Evolutionary conservation across 192 early-diverging fungal genomes (phyloP), one percentile per base, ranked within the genome.

Genomic region (Coemansia asiatica): DNA sequence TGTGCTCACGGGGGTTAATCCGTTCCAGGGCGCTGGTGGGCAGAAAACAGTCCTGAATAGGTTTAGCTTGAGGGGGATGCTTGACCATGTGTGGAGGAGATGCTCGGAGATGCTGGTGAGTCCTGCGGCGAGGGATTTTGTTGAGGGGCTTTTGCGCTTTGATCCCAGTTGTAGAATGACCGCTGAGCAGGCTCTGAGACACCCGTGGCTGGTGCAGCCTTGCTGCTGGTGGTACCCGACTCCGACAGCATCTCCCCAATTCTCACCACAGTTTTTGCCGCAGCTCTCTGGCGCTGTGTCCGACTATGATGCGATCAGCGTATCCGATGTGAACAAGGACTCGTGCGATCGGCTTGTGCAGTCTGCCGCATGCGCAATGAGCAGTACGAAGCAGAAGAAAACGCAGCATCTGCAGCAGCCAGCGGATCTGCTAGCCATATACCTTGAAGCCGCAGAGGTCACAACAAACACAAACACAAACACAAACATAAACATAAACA

Each of bases 131-230:
- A 85, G 86, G 70, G 66, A 89, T 55, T 94, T 95, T 73, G 89
- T 95, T 47, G 56, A 63, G 6, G 66, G 76, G 22, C 81, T 92
- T n/a, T 74, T 95, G 67, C 82, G 83, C 1, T 82, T 85, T 21
- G 87, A 90, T 59, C 90, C 91, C n/a, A 63, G 60, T 4, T 49
- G 66, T n/a, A 86, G 94, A 12, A 84, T 91, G 76, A 93, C 90
- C 0, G 94, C 89, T 5, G 71, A 75, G 12, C 77, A 90, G 78
- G 92, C 92, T 0, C 74, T 94, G 47, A 50, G 76, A 33, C 92
- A 95, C 53, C 86, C 89, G 18, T 95, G 94, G 94, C 63, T 95
- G 60, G 3, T 71, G 65, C 18, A 44, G 40, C 4, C 40, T 13
- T 44, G 40, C 16, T 22, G 47, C 26, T 54, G n/a, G n/a, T n/a